Percentiles rank a stretch among this genome's conserved stretches.
Conservation (phyloP, 805 yeast species). For the Suhomyces xylopsoci region DNA sequence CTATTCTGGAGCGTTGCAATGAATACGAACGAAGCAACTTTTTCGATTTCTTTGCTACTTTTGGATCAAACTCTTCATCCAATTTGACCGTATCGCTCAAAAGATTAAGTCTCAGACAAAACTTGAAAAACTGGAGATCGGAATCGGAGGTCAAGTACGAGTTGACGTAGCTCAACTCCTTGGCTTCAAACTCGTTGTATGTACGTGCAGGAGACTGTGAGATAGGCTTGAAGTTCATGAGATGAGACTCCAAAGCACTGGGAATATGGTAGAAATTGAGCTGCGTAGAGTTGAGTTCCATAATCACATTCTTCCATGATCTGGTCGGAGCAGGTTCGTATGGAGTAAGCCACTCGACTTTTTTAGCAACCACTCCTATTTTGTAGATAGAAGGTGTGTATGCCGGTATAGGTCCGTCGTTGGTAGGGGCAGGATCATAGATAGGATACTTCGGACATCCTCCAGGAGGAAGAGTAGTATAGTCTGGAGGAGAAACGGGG, state of each 20-base stretch:
- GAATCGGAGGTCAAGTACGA: slow-evolving; percentile 21
- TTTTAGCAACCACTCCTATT: slow-evolving; percentile 56
- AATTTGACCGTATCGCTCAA: slow-evolving; percentile 3
- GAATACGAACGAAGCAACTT: slow-evolving; percentile 61
- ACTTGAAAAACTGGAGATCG: slow-evolving; percentile 28
- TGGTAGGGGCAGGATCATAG: slow-evolving; percentile 14
- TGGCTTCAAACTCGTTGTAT: slow-evolving; percentile 9
- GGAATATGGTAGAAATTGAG: slow-evolving; percentile 60
- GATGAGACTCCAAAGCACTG: slow-evolving; percentile 24
- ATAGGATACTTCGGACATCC: slow-evolving; percentile 43
- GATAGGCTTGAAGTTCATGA: slow-evolving; percentile 20
- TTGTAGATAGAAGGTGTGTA: slow-evolving; percentile 67
- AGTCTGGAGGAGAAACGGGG: slow-evolving; percentile 39
- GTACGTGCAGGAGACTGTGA: slow-evolving; percentile 4
- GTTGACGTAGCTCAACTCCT: slow-evolving; percentile 10
- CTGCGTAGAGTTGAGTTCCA: slow-evolving; percentile 86
- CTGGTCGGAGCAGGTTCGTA: slow-evolving; percentile 65
- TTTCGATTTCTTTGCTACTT: not conserved
- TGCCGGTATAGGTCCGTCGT: slow-evolving; percentile 51
- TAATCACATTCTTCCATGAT: slow-evolving; percentile 65
- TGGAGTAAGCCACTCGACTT: slow-evolving; percentile 76
- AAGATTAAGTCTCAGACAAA: slow-evolving; percentile 18
- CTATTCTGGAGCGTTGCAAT: slow-evolving; percentile 78
- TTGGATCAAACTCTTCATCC: slow-evolving; percentile 1
- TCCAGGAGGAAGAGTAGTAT: slow-evolving; percentile 39